Conservation (phyloP, 441 rosid genomes). For the Mallotus japonicus region DNA sequence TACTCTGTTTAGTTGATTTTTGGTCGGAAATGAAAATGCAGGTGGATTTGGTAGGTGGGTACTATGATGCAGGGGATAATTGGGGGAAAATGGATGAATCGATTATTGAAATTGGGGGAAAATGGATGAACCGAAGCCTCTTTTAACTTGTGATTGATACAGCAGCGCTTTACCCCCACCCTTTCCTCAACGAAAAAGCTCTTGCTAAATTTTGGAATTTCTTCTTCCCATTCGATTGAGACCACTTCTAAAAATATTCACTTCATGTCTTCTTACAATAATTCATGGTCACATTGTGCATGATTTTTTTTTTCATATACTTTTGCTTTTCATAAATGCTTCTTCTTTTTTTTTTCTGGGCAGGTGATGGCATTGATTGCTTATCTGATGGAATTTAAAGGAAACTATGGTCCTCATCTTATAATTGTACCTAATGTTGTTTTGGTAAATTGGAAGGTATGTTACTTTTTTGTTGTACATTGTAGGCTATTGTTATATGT, state of each 20-base stretch:
- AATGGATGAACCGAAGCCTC: too few relatives aligned
- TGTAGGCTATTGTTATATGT: conserved; percentile 6
- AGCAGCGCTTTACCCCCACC: too few relatives aligned
- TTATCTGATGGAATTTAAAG: conserved; percentile 98
- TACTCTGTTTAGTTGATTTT: conserved; percentile 10
- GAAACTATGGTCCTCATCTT: conserved; percentile 99
- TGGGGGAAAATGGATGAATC: too few relatives aligned
- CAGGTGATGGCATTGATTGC: conserved; percentile 99
- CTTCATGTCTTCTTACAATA: conserved; percentile 12
- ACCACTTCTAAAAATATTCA: conserved; percentile 3
- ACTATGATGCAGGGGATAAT: conserved; percentile 96
- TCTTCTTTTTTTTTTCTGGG: conserved; percentile 15
- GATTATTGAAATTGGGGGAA: too few relatives aligned
- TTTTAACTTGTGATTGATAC: too few relatives aligned
- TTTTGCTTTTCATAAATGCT: conserved; percentile 8
- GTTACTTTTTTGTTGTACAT: conserved; percentile 30
- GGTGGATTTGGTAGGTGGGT: conserved; percentile 90
- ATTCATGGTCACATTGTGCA: not conserved
- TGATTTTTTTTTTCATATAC: not conserved
- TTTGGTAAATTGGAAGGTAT: conserved; percentile 99
- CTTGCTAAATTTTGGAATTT: too few relatives aligned
- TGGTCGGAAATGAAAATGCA: conserved; percentile 34
- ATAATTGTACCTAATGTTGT: conserved; percentile 99
- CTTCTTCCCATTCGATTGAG: too few relatives aligned
- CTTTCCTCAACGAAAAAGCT: too few relatives aligned